These are phyloP conservation scores for Gyrodon lividus DNA, from an alignment of 768 basidiomycete genomes.

Conservation along the genomic window DNA sequence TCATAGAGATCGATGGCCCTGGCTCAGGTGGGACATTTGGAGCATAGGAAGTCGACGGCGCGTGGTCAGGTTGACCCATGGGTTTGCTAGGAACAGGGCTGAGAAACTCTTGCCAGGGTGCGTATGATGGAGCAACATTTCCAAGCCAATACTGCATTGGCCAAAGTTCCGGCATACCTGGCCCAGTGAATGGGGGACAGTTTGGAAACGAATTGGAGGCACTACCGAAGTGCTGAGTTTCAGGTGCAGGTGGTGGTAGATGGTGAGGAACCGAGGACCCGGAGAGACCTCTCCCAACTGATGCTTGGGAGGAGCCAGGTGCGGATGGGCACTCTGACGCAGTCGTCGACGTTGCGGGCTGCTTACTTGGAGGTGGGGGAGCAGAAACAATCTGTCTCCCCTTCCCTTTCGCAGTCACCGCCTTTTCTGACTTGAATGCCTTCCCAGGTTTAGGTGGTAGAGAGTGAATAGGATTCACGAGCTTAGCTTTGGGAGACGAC, in stretches of 20 bases:
- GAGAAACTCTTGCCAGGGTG: not conserved
- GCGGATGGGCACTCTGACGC: not conserved
- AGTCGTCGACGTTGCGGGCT: too few species aligned
- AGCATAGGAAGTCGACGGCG: not conserved
- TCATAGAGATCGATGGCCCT: not conserved
- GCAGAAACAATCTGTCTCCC: not conserved
- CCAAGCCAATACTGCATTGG: constrained; percentile 1
- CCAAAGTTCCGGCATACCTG: constrained; percentile 3
- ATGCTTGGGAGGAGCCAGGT: not conserved
- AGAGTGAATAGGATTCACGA: not conserved
- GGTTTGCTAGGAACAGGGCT: not conserved
- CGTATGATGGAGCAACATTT: not conserved
- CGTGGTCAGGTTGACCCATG: not conserved
- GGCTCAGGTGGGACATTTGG: not conserved
- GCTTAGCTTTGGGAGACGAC: not conserved
- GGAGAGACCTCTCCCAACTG: not conserved
- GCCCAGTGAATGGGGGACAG: not conserved
- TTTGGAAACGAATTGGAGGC: not conserved
- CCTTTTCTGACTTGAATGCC: not conserved
- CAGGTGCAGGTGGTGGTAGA: not conserved
- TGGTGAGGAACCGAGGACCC: not conserved
- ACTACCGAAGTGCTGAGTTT: not conserved
- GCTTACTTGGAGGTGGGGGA: not conserved
- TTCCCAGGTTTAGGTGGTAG: not conserved
- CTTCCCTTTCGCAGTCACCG: not conserved